Evolutionary conservation across 306 rosid genomes (phyloP).

Genomic region (Quercus ilex): DNA sequence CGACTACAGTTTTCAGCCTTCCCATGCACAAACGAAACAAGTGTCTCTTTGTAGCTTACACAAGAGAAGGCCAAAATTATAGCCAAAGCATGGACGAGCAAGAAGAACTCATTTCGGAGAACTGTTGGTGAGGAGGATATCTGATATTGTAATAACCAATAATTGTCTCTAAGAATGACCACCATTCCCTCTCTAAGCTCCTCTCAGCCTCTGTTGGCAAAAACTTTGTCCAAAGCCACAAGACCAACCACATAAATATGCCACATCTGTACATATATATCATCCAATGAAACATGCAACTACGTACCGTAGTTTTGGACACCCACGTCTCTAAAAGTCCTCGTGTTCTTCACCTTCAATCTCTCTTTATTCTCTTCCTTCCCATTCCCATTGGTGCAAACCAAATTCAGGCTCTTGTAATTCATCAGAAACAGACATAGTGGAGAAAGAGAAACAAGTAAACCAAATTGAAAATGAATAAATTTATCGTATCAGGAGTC

Average conservation of each 20-base stretch:
- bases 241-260: no score
- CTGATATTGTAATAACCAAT: no score
- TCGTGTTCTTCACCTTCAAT: neutral
- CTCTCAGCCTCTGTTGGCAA: no score
- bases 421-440: neutral
- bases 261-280: no score
- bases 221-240: no score
- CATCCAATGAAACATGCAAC: no score
- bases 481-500: slow-evolving; percentile 1
- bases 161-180: neutral
- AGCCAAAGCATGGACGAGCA: neutral
- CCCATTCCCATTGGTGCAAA: neutral
- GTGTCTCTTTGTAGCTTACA: neutral
- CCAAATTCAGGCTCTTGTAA: neutral
- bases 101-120: neutral
- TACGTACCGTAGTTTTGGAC: no score
- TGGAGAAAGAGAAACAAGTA: neutral
- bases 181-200: neutral
- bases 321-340: neutral
- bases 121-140: neutral
- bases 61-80: neutral
- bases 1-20: neutral
- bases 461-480: neutral
- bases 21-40: neutral
- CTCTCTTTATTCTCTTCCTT: neutral